These are phyloP conservation scores for Aspergillus taichungensis DNA, from an alignment of 495 filamentous ascomycete genomes.

Conservation along the genomic window DNA sequence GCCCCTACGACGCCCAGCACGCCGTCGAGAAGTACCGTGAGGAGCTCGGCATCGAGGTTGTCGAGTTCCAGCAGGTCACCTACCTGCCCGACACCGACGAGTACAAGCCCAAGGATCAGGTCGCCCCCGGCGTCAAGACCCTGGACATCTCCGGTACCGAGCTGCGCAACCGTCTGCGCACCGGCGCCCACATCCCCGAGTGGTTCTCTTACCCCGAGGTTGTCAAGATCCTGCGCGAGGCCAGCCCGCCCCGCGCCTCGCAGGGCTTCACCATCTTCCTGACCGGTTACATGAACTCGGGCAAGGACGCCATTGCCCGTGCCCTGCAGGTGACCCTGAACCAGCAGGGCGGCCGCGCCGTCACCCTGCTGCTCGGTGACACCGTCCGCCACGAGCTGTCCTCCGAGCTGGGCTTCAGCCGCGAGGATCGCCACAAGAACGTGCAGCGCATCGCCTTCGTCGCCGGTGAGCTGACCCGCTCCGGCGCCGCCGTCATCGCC, in stretches of 20 bases:
- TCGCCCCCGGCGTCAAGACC: conserved; percentile 72
- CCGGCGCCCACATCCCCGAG: conserved; percentile 87
- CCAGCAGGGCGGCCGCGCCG: conserved; percentile 93
- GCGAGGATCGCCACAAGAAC: conserved; percentile 89
- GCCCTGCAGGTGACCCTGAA: conserved; percentile 95
- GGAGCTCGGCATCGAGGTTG: conserved; percentile 96
- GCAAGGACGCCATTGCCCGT: conserved; percentile 92
- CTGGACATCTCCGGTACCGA: conserved; percentile 97
- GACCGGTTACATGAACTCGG: conserved; percentile 91
- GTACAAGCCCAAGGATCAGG: conserved; percentile 87
- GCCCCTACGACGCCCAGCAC: conserved; percentile 96
- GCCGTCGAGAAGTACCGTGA: conserved; percentile 93
- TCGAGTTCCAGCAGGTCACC: conserved; percentile 99
- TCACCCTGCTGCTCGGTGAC: conserved; percentile 89
- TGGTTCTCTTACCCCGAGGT: conserved; percentile 99
- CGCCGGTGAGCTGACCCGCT: conserved; percentile 82
- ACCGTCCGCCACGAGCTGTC: conserved; percentile 90
- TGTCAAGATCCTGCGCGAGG: conserved; percentile 88
- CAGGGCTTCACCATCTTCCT: conserved; percentile 99
- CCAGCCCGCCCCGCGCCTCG: conserved; percentile 75
- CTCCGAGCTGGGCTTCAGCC: conserved; percentile 90
- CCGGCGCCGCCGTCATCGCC: conserved; percentile 91
- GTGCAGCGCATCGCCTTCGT: conserved; percentile 96
- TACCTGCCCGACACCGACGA: conserved; percentile 96
- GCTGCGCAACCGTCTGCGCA: conserved; percentile 80